These are phyloP conservation scores for Mallotus repandus DNA, from an alignment of 441 rosid genomes.

Conservation along the genomic window DNA sequence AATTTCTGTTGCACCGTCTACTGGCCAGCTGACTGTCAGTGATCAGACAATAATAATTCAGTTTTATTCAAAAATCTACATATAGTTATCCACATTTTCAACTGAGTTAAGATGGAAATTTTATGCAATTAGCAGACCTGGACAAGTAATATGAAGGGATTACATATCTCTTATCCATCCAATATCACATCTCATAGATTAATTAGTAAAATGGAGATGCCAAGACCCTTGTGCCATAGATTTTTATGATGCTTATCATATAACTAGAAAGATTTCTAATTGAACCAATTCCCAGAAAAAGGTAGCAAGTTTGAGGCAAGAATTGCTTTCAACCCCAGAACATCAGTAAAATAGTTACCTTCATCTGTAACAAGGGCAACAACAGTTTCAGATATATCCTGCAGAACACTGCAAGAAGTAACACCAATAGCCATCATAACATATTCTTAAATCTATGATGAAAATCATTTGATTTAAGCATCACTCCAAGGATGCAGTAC, in stretches of 20 bases:
- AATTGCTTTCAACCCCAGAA: neutral
- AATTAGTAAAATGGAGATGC: neutral
- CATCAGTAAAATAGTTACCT: slow-evolving; percentile 44
- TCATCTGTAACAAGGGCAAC: slow-evolving; percentile 77
- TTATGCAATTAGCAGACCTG: neutral
- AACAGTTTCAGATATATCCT: slow-evolving; percentile 64
- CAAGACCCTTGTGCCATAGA: no score
- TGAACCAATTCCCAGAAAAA: neutral
- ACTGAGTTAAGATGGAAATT: neutral
- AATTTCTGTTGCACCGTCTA: neutral
- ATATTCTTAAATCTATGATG: slow-evolving; percentile 3
- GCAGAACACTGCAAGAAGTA: slow-evolving; percentile 59
- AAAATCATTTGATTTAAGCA: slow-evolving; percentile 20
- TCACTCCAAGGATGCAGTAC: slow-evolving; percentile 94
- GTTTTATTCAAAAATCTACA: neutral
- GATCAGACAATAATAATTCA: neutral
- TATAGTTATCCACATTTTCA: neutral
- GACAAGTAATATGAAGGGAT: neutral
- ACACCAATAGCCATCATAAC: slow-evolving; percentile 24
- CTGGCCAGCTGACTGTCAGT: neutral
- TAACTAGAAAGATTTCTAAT: neutral
- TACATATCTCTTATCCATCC: slow-evolving; percentile 1
- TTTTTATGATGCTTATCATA: neutral
- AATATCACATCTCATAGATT: neutral
- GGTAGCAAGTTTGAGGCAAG: neutral